Evolutionary conservation across 768 basidiomycete genomes (phyloP).

Genomic region (Tylopilus rubrobrunneus): DNA sequence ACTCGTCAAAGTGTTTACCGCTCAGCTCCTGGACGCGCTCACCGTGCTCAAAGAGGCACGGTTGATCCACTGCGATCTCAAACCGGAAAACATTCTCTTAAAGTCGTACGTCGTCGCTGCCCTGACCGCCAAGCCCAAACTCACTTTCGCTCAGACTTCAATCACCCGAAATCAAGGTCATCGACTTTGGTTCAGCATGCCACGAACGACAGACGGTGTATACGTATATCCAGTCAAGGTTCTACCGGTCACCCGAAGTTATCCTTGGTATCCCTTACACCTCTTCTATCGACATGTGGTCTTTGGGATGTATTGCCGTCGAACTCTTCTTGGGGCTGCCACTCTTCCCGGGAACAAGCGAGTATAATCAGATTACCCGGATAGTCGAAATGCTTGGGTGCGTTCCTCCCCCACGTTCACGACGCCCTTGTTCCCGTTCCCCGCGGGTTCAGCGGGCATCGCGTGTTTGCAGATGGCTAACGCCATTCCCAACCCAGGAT

Average conservation of each 20-base stretch:
- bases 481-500: slow-evolving; percentile 43
- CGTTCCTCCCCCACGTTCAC: background rate
- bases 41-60: slow-evolving; percentile 92
- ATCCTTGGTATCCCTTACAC: slow-evolving; percentile 93
- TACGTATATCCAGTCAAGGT: slow-evolving; percentile 98
- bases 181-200: slow-evolving; percentile 98
- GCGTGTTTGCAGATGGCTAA: background rate
- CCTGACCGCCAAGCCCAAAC: background rate
- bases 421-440: background rate
- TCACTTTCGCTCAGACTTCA: slow-evolving; percentile 57
- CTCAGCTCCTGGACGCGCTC: slow-evolving; percentile 89
- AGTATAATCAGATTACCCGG: slow-evolving; percentile 96
- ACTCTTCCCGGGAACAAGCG: slow-evolving; percentile 96
- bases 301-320: slow-evolving; percentile 95
- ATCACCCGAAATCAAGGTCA: slow-evolving; percentile 97
- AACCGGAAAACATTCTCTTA: slow-evolving; percentile 96
- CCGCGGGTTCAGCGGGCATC: background rate
- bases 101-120: slow-evolving; percentile 73
- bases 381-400: slow-evolving; percentile 99
- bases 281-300: slow-evolving; percentile 99
- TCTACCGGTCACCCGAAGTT: slow-evolving; percentile 98
- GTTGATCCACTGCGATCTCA: slow-evolving; percentile 96
- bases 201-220: slow-evolving; percentile 99
- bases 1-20: slow-evolving; percentile 97
- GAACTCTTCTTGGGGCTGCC: slow-evolving; percentile 96